A percentile compares a stretch with the other conserved stretches of the same genome.
Evolutionary conservation across 441 rosid genomes (phyloP).

Genomic region (Erysimum pusillum): DNA sequence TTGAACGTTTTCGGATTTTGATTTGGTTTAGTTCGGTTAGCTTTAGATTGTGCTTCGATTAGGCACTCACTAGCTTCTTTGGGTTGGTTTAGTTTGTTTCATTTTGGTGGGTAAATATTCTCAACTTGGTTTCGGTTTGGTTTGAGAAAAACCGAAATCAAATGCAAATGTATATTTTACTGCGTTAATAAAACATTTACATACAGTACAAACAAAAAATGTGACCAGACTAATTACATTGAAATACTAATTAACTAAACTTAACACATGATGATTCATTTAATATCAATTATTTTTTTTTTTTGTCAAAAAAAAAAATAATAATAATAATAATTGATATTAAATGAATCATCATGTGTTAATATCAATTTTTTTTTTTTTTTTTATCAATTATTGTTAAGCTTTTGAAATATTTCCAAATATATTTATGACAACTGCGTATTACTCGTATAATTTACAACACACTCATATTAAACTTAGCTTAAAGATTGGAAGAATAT

Average conservation of each 20-base stretch:
- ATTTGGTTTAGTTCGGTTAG: constrained; percentile 16
- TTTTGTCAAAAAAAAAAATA: too few relatives aligned
- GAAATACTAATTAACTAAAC: too few relatives aligned
- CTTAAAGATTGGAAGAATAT: neutral
- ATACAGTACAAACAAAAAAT: neutral
- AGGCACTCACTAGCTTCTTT: neutral
- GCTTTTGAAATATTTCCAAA: too few relatives aligned
- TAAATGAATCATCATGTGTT: too few relatives aligned
- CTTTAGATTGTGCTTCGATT: neutral
- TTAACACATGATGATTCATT: too few relatives aligned
- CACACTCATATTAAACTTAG: neutral
- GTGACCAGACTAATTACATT: neutral
- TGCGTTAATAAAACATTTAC: neutral
- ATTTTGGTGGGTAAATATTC: constrained; percentile 11
- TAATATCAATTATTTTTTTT: too few relatives aligned
- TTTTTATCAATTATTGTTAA: neutral
- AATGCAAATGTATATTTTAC: neutral
- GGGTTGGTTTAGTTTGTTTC: constrained; percentile 1
- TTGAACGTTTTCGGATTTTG: constrained; percentile 15
- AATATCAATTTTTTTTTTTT: too few relatives aligned
- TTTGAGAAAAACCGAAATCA: constrained; percentile 14
- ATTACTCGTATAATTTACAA: too few relatives aligned
- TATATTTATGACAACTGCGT: too few relatives aligned
- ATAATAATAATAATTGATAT: too few relatives aligned
- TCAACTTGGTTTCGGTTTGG: constrained; percentile 13